Conservation (phyloP, 768 basidiomycete genomes). For the Rhizopogon roseolus region DNA sequence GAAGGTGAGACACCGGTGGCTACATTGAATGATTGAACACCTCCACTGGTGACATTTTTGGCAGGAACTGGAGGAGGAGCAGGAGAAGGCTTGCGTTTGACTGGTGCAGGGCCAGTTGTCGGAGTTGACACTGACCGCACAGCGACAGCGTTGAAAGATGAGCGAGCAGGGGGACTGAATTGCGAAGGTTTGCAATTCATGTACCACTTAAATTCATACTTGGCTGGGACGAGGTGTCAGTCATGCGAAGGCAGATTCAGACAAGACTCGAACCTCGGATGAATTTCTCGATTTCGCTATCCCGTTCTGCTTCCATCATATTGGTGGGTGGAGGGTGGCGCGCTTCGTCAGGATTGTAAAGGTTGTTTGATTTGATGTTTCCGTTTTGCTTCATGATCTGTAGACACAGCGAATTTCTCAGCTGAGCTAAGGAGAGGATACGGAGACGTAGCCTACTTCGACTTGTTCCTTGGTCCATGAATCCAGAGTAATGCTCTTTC, state of each 20-base stretch:
- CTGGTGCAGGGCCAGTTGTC: conserved; percentile 4
- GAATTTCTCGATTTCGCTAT: conserved; percentile 88
- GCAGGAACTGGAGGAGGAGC: conserved; percentile 22
- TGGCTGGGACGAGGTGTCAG: conserved; percentile 40
- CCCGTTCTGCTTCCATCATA: conserved; percentile 72
- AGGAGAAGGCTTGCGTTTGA: conserved; percentile 15
- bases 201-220: conserved; percentile 77
- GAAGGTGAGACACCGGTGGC: conserved; percentile 10
- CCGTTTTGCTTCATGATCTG: conserved; percentile 80
- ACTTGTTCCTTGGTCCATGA: conserved; percentile 87
- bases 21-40: conserved; percentile 7
- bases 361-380: conserved; percentile 73
- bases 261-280: conserved; percentile 59
- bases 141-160: conserved; percentile 25
- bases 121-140: conserved; percentile 12
- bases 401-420: conserved; percentile 7
- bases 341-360: conserved; percentile 80
- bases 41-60: conserved; percentile 16
- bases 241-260: not conserved
- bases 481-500: conserved; percentile 89
- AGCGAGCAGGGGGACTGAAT: conserved; percentile 37
- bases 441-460: conserved; percentile 47
- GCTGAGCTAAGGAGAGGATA: conserved; percentile 6
- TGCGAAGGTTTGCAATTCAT: conserved; percentile 45
- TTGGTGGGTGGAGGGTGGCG: conserved; percentile 81